phyloP scores from a whole-genome alignment of 495 filamentous ascomycete genomes.

The Hypoxylon fuscum region DNA sequence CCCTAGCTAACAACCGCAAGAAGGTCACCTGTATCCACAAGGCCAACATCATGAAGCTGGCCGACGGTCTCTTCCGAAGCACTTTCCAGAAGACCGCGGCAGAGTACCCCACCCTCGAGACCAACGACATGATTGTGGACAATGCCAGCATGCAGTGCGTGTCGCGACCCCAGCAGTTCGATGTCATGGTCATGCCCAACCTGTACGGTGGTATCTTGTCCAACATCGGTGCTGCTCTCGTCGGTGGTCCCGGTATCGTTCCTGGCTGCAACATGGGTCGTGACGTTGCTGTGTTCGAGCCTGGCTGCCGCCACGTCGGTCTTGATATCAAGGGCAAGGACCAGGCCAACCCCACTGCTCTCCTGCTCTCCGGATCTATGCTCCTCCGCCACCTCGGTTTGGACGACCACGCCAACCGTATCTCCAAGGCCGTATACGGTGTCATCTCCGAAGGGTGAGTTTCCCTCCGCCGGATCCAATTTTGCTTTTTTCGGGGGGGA shows the following conservation, averaged over 20 bases:
- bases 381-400: constrained; percentile 94
- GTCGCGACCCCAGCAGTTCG: constrained; percentile 94
- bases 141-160: constrained; percentile 99
- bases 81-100: constrained; percentile 93
- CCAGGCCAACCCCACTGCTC: constrained; percentile 96
- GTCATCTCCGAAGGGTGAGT: constrained; percentile 94
- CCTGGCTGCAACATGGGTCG: constrained; percentile 99
- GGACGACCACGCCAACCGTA: constrained; percentile 96
- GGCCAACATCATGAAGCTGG: constrained; percentile 99
- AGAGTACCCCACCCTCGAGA: constrained; percentile 91
- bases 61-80: constrained; percentile 96
- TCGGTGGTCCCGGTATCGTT: constrained; percentile 95
- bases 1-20: constrained; percentile 95
- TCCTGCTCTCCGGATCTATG: constrained; percentile 95
- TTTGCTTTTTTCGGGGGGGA: too few relatives aligned
- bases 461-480: not conserved
- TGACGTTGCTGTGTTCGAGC: constrained; percentile 97
- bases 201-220: constrained; percentile 98
- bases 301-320: constrained; percentile 97
- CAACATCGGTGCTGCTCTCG: constrained; percentile 98
- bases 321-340: constrained; percentile 99
- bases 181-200: constrained; percentile 99
- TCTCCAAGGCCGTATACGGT: constrained; percentile 96
- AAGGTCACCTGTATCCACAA: constrained; percentile 99
- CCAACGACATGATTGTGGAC: constrained; percentile 99